Percentiles rank a stretch among this genome's conserved stretches.
Conservation (phyloP, 768 basidiomycete genomes). For the Pleurotus eryngii region DNA sequence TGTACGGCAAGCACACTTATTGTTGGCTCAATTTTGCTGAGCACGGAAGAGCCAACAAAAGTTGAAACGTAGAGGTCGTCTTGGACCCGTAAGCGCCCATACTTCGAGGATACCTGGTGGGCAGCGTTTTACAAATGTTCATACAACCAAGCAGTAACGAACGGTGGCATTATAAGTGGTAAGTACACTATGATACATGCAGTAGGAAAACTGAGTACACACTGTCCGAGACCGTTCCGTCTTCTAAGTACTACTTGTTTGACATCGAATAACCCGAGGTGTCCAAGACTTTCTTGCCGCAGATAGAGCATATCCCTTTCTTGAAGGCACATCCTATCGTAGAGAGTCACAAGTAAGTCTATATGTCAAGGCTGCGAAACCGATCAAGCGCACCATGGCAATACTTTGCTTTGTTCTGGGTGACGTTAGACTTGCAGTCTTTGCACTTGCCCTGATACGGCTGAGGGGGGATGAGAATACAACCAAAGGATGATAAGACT, state of each 20-base stretch:
- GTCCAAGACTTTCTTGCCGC: slow-evolving; percentile 83
- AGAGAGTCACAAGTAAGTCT: slow-evolving; percentile 5
- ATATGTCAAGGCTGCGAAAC: slow-evolving; percentile 10
- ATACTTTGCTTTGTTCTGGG: slow-evolving; percentile 86
- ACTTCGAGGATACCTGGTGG: no score
- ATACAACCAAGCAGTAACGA: no score
- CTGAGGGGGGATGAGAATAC: slow-evolving; percentile 32
- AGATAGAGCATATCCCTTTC: slow-evolving; percentile 84
- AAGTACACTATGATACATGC: slow-evolving; percentile 5
- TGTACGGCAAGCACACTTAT: no score
- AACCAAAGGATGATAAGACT: slow-evolving; percentile 14
- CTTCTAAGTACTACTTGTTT: slow-evolving; percentile 50
- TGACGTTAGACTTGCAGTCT: slow-evolving; percentile 80
- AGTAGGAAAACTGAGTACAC: slow-evolving; percentile 3
- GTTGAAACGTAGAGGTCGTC: no score
- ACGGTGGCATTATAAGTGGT: slow-evolving; percentile 8
- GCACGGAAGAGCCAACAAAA: no score
- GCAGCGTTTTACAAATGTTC: no score
- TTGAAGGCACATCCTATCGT: slow-evolving; percentile 79
- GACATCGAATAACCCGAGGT: slow-evolving; percentile 85
- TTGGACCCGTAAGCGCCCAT: no score
- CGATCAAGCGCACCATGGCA: slow-evolving; percentile 65
- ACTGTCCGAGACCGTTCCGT: slow-evolving; percentile 4
- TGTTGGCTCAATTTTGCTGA: no score
- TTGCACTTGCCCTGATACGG: slow-evolving; percentile 87